Percentiles rank a stretch among this genome's conserved stretches.
Conservation (phyloP, 768 basidiomycete genomes). For the Boletus edulis region DNA sequence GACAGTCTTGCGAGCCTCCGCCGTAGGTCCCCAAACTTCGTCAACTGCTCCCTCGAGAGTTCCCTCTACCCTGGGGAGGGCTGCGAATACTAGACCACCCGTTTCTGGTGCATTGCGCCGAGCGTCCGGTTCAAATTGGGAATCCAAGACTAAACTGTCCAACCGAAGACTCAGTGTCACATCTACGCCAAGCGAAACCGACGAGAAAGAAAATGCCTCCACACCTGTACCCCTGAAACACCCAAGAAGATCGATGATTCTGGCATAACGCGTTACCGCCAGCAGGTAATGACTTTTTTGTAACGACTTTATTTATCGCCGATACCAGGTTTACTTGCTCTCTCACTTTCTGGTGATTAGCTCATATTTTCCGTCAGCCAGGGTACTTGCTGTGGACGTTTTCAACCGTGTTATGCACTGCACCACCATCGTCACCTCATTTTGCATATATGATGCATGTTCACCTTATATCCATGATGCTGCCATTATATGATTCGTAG, state of each 20-base stretch:
- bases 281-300: background rate
- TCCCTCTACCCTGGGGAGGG: slow-evolving; percentile 32
- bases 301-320: slow-evolving; percentile 4
- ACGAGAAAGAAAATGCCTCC: slow-evolving; percentile 60
- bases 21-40: slow-evolving; percentile 32
- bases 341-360: slow-evolving; percentile 8
- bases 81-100: slow-evolving; percentile 15
- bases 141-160: slow-evolving; percentile 35
- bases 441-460: slow-evolving; percentile 14
- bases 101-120: slow-evolving; percentile 20
- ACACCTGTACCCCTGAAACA: slow-evolving; percentile 21
- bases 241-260: slow-evolving; percentile 16
- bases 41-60: slow-evolving; percentile 34
- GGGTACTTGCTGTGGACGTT: slow-evolving; percentile 5
- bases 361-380: slow-evolving; percentile 5
- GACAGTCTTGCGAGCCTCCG: slow-evolving; percentile 32
- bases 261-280: slow-evolving; percentile 6
- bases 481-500: slow-evolving; percentile 5
- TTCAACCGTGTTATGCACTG: slow-evolving; percentile 1
- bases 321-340: slow-evolving; percentile 6
- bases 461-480: slow-evolving; percentile 17
- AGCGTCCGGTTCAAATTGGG: slow-evolving; percentile 30
- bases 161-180: slow-evolving; percentile 34
- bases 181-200: slow-evolving; percentile 41
- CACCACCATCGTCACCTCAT: background rate